These are phyloP conservation scores for Breynia disticha DNA, from an alignment of 441 rosid genomes.

Conservation along the genomic window DNA sequence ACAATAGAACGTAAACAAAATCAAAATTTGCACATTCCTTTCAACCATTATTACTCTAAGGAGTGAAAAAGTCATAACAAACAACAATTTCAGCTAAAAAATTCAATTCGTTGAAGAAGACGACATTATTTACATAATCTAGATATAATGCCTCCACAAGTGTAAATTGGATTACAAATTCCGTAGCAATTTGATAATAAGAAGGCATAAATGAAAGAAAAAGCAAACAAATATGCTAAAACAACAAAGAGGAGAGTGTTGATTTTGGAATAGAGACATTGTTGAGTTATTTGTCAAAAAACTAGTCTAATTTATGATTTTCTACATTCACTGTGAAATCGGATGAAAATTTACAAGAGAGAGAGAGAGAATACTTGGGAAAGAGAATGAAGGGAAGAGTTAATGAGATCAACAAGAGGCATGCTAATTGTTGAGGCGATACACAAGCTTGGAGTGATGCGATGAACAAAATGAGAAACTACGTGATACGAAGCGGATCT, in stretches of 20 bases:
- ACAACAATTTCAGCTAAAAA: not conserved
- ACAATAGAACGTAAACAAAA: slow-evolving; percentile 5
- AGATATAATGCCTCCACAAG: no score
- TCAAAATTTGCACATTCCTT: not conserved
- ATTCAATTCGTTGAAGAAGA: not conserved
- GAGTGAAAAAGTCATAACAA: not conserved
- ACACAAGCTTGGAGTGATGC: no score
- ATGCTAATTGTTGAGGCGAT: no score
- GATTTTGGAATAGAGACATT: not conserved
- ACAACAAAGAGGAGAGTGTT: no score
- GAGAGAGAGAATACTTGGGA: slow-evolving; percentile 38
- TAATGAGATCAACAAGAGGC: slow-evolving; percentile 67
- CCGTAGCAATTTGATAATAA: no score
- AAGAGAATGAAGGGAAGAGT: slow-evolving; percentile 73
- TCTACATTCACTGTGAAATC: no score
- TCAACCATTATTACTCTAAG: not conserved
- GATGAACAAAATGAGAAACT: no score
- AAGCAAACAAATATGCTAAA: no score
- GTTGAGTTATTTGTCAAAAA: not conserved
- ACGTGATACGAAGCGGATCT: no score
- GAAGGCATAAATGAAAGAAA: no score
- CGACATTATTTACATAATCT: not conserved
- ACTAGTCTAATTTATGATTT: not conserved
- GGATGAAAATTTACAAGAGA: not conserved
- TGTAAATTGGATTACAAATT: no score